Percentiles rank a stretch among this genome's conserved stretches.
Conservation (phyloP, 73 alveolate species). For the Tetrahymena borealis region DNA sequence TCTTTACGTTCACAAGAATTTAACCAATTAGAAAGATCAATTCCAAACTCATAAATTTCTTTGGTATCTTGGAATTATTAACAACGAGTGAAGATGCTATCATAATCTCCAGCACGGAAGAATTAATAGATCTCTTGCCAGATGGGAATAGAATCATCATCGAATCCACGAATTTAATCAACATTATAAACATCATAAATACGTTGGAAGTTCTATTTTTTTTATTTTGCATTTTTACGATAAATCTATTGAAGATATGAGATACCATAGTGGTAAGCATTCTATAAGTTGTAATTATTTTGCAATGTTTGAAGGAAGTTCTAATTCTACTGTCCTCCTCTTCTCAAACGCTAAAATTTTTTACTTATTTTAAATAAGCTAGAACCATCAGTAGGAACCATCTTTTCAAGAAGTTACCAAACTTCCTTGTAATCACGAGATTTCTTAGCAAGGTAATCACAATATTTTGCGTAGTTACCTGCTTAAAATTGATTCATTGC, state of each 20-base stretch:
- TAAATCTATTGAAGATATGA: background rate
- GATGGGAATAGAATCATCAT: background rate
- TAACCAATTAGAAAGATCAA: background rate
- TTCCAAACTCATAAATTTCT: background rate
- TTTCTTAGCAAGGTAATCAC: background rate
- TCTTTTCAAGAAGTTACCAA: background rate
- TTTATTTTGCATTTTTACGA: background rate
- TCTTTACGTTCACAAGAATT: background rate
- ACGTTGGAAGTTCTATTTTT: background rate
- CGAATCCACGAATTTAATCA: background rate
- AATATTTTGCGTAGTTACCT: background rate
- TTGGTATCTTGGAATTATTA: background rate
- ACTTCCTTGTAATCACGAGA: background rate
- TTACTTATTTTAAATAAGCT: background rate
- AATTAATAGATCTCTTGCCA: background rate
- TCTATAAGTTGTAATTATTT: background rate
- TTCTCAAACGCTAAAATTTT: background rate
- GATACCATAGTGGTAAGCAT: background rate
- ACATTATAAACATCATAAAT: background rate
- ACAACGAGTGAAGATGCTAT: background rate
- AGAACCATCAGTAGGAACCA: slow-evolving; percentile 1
- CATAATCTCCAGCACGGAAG: background rate
- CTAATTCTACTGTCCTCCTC: background rate
- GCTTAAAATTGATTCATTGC: background rate
- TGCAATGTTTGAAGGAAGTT: background rate